These are phyloP conservation scores for Solanum rostratum DNA, from an alignment of 257 asterid species.

Conservation along the genomic window DNA sequence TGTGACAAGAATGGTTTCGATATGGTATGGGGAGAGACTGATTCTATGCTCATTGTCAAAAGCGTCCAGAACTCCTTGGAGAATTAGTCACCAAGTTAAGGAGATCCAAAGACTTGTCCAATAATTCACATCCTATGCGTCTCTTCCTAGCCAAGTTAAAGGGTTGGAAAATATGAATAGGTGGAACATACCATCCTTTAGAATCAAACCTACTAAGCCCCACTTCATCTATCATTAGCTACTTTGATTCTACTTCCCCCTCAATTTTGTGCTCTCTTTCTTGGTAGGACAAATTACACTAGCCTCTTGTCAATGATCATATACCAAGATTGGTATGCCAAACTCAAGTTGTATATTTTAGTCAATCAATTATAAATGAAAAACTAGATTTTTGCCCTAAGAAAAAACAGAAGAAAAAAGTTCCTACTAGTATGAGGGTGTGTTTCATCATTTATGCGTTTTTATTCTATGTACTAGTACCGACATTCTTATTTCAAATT, in stretches of 20 bases:
- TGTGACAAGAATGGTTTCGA: neutral
- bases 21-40: neutral
- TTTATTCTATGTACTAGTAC: neutral
- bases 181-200: neutral
- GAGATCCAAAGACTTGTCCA: neutral
- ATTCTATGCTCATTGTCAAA: neutral
- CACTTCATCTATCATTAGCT: neutral
- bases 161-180: neutral
- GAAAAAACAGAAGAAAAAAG: neutral
- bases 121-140: neutral
- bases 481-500: no score
- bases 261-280: neutral
- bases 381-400: neutral
- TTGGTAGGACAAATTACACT: neutral
- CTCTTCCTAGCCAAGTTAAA: neutral
- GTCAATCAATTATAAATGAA: neutral
- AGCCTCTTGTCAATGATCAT: neutral
- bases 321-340: neutral
- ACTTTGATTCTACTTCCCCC: neutral
- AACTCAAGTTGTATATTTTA: neutral
- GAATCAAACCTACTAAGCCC: neutral
- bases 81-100: neutral
- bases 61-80: neutral
- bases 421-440: no score
- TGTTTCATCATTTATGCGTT: no score